Evolutionary conservation across 176 grass and related monocot species (phyloP).

Genomic region (Triticum urartu): DNA sequence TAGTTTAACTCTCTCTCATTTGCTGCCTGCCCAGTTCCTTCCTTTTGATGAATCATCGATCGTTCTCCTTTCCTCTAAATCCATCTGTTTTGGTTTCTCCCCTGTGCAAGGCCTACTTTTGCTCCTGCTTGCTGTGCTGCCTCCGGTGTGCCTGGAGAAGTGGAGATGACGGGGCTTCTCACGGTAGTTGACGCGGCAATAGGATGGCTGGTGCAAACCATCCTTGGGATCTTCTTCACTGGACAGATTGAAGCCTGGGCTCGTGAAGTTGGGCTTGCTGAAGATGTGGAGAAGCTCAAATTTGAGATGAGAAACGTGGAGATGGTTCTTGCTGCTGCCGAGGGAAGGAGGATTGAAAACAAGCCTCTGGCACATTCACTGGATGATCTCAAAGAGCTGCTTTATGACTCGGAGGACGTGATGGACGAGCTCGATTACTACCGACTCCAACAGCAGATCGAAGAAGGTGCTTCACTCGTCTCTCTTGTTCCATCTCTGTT

Average conservation of each 20-base stretch:
- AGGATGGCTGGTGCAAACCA: constrained; percentile 27
- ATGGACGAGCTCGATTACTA: constrained; percentile 31
- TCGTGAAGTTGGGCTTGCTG: not conserved
- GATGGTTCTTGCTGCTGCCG: not conserved
- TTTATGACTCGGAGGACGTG: constrained; percentile 21
- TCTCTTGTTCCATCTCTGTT: not conserved
- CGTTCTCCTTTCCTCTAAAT: no score
- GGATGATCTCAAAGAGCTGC: not conserved
- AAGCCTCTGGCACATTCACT: not conserved
- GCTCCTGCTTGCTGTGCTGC: no score
- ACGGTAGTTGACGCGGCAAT: not conserved
- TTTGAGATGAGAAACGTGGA: not conserved
- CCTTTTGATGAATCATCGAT: not conserved
- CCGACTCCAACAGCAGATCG: not conserved
- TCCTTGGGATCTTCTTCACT: not conserved
- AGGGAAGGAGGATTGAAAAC: not conserved
- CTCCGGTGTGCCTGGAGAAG: no score
- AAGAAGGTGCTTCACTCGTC: not conserved
- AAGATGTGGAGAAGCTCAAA: not conserved
- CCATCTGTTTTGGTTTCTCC: no score
- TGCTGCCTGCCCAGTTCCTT: not conserved
- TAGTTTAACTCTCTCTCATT: not conserved
- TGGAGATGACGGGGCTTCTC: no score
- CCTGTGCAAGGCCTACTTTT: no score
- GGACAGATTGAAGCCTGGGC: not conserved